Evolutionary conservation across 345 rosid genomes (phyloP).

Genomic region (Eucalyptus pauciflora): DNA sequence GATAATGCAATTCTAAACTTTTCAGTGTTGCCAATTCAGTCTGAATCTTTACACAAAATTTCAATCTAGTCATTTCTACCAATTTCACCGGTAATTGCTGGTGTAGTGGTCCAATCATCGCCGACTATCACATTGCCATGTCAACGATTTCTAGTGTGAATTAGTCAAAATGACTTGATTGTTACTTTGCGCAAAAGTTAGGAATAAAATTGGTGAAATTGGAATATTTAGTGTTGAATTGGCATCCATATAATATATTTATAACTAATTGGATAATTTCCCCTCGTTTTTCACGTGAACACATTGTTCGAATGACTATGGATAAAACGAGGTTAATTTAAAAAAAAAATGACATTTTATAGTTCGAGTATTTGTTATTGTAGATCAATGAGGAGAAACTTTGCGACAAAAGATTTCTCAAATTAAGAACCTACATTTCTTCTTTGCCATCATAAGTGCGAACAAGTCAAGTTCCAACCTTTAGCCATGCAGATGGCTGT

Average conservation of each 20-base stretch:
- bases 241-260: neutral
- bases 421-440: neutral
- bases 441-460: neutral
- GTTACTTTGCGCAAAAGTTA: neutral
- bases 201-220: neutral
- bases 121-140: rapidly evolving
- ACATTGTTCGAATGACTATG: neutral
- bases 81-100: rapidly evolving
- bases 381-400: neutral
- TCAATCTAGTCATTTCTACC: neutral
- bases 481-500: neutral
- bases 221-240: neutral
- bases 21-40: rapidly evolving
- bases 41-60: neutral
- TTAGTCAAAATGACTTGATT: neutral
- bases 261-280: neutral
- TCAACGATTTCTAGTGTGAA: rapidly evolving
- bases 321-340: neutral
- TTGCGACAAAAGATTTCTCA: neutral
- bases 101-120: rapidly evolving
- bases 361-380: neutral
- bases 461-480: neutral
- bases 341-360: neutral
- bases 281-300: neutral
- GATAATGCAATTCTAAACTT: neutral